Evolutionary conservation across 805 yeast genomes (phyloP).

Genomic region (Yarrowia hollandica): DNA sequence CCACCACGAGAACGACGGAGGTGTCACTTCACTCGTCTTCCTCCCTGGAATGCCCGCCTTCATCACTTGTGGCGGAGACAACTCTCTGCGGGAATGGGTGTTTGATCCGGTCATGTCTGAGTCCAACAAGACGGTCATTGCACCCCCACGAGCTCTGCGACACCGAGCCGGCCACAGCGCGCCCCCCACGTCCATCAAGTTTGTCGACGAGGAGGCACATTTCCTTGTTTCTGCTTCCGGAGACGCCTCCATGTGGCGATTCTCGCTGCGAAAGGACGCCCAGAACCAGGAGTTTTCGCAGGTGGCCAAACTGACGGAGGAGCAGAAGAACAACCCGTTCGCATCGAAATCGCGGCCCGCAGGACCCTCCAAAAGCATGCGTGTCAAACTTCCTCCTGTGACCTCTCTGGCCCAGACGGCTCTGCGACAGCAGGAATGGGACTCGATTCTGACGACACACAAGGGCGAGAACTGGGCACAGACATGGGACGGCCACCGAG

Average conservation of each 20-base stretch:
- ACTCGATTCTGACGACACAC: slow-evolving; percentile 85
- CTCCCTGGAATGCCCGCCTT: slow-evolving; percentile 89
- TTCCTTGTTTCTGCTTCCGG: slow-evolving; percentile 81
- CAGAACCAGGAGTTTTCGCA: slow-evolving; percentile 94
- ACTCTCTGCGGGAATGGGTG: slow-evolving; percentile 81
- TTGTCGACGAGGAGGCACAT: slow-evolving; percentile 81
- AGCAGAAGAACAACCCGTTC: slow-evolving; percentile 20
- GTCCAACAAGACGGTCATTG: slow-evolving; percentile 53
- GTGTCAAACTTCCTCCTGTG: slow-evolving; percentile 69
- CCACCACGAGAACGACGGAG: slow-evolving; percentile 73
- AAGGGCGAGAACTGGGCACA: slow-evolving; percentile 79
- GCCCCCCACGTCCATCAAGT: slow-evolving; percentile 74
- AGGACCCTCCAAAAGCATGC: slow-evolving; percentile 39
- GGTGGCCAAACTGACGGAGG: slow-evolving; percentile 31
- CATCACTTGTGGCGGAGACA: slow-evolving; percentile 89
- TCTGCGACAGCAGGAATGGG: slow-evolving; percentile 88
- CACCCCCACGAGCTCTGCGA: slow-evolving; percentile 88
- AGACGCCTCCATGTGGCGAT: slow-evolving; percentile 86
- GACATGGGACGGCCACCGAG: slow-evolving; percentile 82
- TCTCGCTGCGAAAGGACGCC: slow-evolving; percentile 91
- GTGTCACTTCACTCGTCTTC: slow-evolving; percentile 71
- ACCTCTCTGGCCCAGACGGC: slow-evolving; percentile 67
- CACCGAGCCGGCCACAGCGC: slow-evolving; percentile 97
- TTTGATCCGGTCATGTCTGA: slow-evolving; percentile 84
- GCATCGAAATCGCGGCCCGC: slow-evolving; percentile 36